These are phyloP conservation scores for Claviceps paspali DNA, from an alignment of 2,329 filamentous ascomycete species.

Conservation along the genomic window DNA sequence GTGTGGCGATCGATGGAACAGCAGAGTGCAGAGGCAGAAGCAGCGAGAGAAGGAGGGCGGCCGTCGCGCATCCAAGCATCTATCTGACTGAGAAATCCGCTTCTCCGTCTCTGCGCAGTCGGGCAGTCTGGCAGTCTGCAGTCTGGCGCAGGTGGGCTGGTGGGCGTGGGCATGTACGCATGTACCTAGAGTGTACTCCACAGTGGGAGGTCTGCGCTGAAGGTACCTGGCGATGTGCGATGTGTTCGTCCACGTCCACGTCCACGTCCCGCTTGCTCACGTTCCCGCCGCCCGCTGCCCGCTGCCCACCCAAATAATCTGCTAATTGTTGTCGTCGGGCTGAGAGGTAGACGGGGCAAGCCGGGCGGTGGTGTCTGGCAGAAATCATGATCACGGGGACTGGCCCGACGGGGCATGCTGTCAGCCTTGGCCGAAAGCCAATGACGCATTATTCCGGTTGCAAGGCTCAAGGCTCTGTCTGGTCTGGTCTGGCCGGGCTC, in stretches of 20 bases:
- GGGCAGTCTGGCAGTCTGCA: neutral
- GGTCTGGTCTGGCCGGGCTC: neutral
- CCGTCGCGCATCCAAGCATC: too few species aligned
- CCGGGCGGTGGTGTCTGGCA: constrained; percentile 18
- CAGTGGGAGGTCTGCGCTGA: neutral
- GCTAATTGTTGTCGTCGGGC: too few species aligned
- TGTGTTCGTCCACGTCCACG: too few species aligned
- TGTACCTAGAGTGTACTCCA: neutral
- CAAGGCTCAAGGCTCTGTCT: too few species aligned
- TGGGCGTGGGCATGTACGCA: neutral
- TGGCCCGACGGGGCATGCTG: constrained; percentile 2
- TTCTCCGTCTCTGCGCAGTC: constrained; percentile 5
- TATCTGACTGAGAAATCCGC: constrained; percentile 5
- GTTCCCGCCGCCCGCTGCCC: too few species aligned
- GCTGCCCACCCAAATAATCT: too few species aligned
- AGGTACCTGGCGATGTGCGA: too few species aligned
- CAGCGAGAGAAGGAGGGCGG: neutral
- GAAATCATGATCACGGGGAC: constrained; percentile 12
- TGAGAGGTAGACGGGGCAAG: too few species aligned
- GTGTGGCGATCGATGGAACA: constrained; percentile 4
- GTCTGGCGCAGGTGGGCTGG: constrained; percentile 3
- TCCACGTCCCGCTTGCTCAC: too few species aligned
- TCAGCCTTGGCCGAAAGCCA: constrained; percentile 12
- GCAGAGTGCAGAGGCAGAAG: neutral
- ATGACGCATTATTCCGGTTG: constrained; percentile 17